A percentile compares a stretch with the other conserved stretches of the same genome.
phyloP scores from a whole-genome alignment of 176 grass and related monocot species.

The Carex kokanica region DNA sequence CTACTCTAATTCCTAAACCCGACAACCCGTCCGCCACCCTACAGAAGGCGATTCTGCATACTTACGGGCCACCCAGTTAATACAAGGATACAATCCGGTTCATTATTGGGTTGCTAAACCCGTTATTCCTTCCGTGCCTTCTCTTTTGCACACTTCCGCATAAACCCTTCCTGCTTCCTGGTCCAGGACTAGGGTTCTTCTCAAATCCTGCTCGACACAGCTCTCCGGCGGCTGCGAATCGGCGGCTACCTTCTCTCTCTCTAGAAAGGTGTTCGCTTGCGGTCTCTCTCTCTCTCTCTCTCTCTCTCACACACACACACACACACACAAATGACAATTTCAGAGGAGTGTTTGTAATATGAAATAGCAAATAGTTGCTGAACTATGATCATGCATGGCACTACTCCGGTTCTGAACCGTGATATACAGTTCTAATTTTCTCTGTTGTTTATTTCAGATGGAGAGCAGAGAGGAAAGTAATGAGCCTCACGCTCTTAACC shows the following conservation, averaged over 20 bases:
- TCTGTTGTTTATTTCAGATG: slow-evolving; percentile 28
- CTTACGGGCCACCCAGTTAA: background rate
- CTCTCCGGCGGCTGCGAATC: slow-evolving; percentile 1
- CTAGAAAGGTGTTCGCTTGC: background rate
- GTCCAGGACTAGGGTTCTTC: background rate
- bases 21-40: too few relatives aligned
- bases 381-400: background rate
- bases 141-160: background rate
- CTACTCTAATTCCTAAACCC: too few relatives aligned
- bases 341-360: background rate
- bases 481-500: slow-evolving; percentile 1
- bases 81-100: background rate
- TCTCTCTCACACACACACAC: background rate
- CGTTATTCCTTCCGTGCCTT: background rate
- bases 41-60: background rate
- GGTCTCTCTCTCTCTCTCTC: background rate
- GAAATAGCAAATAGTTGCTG: background rate
- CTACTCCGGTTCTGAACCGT: background rate
- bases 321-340: background rate
- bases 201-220: background rate
- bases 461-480: slow-evolving; percentile 12
- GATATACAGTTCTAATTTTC: background rate
- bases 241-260: background rate
- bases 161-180: background rate
- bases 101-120: background rate